A percentile compares a stretch with the other conserved stretches of the same genome.
phyloP scores from a whole-genome alignment of 1,284 basidiomycete genomes.

The Leccinum brunneo-olivaceum region DNA sequence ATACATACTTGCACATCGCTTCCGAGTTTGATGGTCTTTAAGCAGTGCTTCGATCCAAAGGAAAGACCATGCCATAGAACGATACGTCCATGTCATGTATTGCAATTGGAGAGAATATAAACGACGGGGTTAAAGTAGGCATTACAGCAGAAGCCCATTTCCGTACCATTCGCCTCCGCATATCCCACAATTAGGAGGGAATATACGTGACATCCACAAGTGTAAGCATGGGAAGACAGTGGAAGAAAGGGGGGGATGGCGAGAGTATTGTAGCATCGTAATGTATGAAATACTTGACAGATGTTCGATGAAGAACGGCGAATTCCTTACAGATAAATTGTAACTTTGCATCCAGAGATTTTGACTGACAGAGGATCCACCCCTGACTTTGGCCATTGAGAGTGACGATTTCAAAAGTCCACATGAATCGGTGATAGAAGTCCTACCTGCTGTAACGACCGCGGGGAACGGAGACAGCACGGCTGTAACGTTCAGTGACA shows the following conservation, averaged over 20 bases:
- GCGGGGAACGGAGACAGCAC: background rate
- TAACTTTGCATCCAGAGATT: conserved; percentile 20
- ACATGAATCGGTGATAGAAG: background rate
- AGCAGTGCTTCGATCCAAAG: no score
- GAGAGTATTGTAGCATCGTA: no score
- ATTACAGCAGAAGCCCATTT: background rate
- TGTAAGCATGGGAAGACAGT: no score
- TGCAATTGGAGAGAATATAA: background rate
- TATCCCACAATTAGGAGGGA: no score
- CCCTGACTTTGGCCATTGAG: background rate
- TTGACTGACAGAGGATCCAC: background rate
- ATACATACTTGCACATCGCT: no score
- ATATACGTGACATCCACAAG: no score
- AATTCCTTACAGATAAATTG: no score
- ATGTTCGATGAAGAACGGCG: background rate
- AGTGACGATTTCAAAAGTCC: background rate
- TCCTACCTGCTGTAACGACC: background rate
- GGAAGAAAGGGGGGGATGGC: no score
- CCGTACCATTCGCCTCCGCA: conserved; percentile 3
- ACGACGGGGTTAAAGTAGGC: background rate
- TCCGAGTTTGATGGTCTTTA: no score
- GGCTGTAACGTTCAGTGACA: background rate
- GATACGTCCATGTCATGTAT: background rate
- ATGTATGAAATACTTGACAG: no score
- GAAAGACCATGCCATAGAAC: no score